Base-by-base conservation (phyloP, 164 flowering plant genomes). In the Santalum album region DNA sequence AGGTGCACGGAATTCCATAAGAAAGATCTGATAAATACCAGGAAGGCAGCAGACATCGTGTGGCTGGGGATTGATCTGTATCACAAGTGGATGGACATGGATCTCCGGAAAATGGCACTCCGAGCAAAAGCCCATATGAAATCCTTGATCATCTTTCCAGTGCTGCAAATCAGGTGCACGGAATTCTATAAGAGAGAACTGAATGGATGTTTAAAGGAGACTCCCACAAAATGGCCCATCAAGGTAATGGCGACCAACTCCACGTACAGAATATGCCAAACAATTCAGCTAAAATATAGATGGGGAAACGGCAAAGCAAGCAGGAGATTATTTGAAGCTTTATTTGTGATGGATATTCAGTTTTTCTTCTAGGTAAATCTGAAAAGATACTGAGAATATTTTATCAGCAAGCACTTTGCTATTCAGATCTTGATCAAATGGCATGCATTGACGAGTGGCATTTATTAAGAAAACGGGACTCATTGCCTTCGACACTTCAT, bases 51-150 rank as follows among this genome's bases (percentile, higher is more conserved):
- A 49, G 71, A 72, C 7, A 24, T 72, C 10, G 71, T 77, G 18
- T 82, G 84, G 86, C 60, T 54, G 25, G 74, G 69, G 57, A 65
- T 80, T 57, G 87, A 82, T 48, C 75, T 78, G 43, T 57, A 65
- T 46, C 57, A 70, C 38, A 69, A 54, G 54, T 80, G 82, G 86
- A 55, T 78, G 0, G 80, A 72, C 53, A 48, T 75, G 42, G 79
- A 84, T 54, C 86, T 84, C 21, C 57, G 12, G 1, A 66, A 75
- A 54, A 40, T 69, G 59, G 63, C 74, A 18, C 25, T 25, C 4
- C 61, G 69, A 60, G 66, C 36, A 60, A 69, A 49, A 54, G 36
- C 57, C 61, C 78, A 1, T 69, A 51, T 57, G 79, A 81, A 52
- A 48, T 64, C 52, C 63, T 80, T 6, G 64, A 72, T 48, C 34